Conservation (phyloP, 2,329 filamentous ascomycete species). For the Hirsutella minnesotensis region DNA sequence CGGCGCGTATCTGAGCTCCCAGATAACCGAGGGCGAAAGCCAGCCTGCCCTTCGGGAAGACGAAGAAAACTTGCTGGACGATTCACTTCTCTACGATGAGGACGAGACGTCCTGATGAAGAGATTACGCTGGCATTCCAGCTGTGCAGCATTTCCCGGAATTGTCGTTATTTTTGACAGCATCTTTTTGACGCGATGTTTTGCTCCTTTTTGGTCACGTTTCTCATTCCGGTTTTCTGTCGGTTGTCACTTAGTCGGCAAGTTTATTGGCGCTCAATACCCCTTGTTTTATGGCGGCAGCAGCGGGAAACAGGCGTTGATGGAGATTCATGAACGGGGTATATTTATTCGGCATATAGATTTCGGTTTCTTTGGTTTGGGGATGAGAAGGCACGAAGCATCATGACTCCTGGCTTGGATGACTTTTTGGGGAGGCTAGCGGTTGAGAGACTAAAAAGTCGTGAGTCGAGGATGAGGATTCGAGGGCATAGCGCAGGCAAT, state of each 20-base stretch:
- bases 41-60: constrained; percentile 28
- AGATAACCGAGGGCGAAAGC: constrained; percentile 54
- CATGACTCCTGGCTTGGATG: no score
- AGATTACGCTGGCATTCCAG: no score
- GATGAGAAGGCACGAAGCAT: not conserved
- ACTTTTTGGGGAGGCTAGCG: no score
- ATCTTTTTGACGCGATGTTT: not conserved
- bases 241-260: not conserved
- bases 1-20: constrained; percentile 64
- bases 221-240: constrained; percentile 1
- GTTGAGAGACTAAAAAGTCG: no score
- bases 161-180: not conserved
- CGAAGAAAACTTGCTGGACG: constrained; percentile 24
- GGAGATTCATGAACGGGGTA: not conserved
- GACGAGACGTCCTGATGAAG: constrained; percentile 16
- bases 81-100: constrained; percentile 19
- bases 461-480: no score
- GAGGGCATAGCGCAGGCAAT: no score
- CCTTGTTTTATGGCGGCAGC: constrained; percentile 3
- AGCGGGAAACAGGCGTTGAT: constrained; percentile 4
- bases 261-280: constrained; percentile 5
- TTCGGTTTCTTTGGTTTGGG: not conserved
- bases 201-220: not conserved
- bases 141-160: no score
- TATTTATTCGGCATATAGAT: not conserved